These are phyloP conservation scores for Pholiota microspora DNA, from an alignment of 768 basidiomycete genomes.

Conservation along the genomic window DNA sequence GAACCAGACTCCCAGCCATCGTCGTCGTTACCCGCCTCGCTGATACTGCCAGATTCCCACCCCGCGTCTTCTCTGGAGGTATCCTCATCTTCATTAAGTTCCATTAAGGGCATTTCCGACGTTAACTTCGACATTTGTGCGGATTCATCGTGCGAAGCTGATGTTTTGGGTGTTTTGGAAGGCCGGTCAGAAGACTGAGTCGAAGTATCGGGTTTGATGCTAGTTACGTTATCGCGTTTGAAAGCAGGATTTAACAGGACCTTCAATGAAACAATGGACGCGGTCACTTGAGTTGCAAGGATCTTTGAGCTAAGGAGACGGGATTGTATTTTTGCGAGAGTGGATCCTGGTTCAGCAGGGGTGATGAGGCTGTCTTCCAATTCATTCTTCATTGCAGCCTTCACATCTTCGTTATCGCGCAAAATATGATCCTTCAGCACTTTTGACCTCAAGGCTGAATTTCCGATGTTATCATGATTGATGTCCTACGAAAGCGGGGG, in stretches of 20 bases:
- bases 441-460: conserved; percentile 67
- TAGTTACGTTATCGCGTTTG: conserved; percentile 13
- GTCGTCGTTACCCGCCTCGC: conserved; percentile 26
- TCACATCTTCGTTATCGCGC: conserved; percentile 45
- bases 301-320: conserved; percentile 75
- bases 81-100: conserved; percentile 18
- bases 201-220: conserved; percentile 4
- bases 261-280: conserved; percentile 50
- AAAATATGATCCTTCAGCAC: conserved; percentile 70
- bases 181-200: conserved; percentile 8
- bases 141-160: conserved; percentile 3
- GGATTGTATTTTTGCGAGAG: conserved; percentile 60
- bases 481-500: conserved; percentile 40
- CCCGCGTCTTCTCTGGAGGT: conserved; percentile 26
- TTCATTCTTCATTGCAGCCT: conserved; percentile 43
- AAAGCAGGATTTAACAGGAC: conserved; percentile 30
- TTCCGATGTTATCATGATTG: conserved; percentile 56
- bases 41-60: conserved; percentile 36
- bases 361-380: conserved; percentile 33
- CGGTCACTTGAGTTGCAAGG: conserved; percentile 57
- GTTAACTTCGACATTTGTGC: conserved; percentile 1
- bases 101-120: background rate
- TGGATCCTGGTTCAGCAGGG: conserved; percentile 38
- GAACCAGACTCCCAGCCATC: conserved; percentile 58
- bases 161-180: conserved; percentile 25